Evolutionary conservation across 208 protist species (phyloP), one percentile per base, ranked within the genome.

Genomic region (Trypanosomatidae sp.): DNA sequence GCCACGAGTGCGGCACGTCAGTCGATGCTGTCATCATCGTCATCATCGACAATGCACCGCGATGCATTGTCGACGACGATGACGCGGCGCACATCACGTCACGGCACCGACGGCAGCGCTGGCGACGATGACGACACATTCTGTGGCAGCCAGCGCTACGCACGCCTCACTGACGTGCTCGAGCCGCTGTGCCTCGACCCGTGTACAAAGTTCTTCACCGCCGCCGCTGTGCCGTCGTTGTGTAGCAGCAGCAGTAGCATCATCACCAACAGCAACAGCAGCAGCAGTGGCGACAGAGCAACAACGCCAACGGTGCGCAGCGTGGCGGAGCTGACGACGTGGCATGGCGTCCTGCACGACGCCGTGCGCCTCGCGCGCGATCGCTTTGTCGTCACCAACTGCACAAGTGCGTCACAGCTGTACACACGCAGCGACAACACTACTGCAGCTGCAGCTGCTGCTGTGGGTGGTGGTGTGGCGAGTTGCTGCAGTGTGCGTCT

Each of bases 121-220:
- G n/a, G n/a, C n/a, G n/a, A n/a, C n/a, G n/a, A n/a, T n/a, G n/a
- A n/a, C n/a, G n/a, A n/a, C n/a, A n/a, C n/a, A n/a, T n/a, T n/a
- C n/a, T n/a, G n/a, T n/a, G n/a, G n/a, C n/a, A n/a, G n/a, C n/a
- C 52, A 54, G 2, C 61, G 67, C 22, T 61, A 48, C 33, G 53
- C 56, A 3, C 33, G 43, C 4, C 19, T 56, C 11, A 45, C 54
- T 8, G 79, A 88, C 48, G 16, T 82, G 11, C 24, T 84, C 6
- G 79, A 88, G 51, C 46, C 68, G 2, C 38, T 88, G 16, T 38
- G 62, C 2, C 47, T 85, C 26, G 79, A 88, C 49, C 79, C 79
- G 0, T 58, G 53, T 19, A 65, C 61, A 47, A 81, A 82, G 41
- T 88, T 88, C 27, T 88, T 88, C 53, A 71, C 62, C n/a, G 70